Conservation (phyloP, 2,329 filamentous ascomycete genomes). For the Escovopsis sp. region DNA sequence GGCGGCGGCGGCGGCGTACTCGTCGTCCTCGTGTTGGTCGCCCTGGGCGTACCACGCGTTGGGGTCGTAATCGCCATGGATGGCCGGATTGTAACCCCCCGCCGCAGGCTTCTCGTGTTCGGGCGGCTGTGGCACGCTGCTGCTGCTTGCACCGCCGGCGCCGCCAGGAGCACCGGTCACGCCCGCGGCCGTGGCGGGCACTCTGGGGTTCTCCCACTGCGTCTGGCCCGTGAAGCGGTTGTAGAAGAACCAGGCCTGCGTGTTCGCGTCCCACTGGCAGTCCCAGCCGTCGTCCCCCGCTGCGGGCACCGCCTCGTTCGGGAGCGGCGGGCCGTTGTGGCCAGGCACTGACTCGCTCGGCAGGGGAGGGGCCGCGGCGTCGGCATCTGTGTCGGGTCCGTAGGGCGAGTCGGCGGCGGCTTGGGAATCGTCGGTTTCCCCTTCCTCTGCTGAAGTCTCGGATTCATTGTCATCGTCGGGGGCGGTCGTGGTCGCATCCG, state of each 20-base stretch:
- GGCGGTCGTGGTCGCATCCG: slow-evolving; percentile 1
- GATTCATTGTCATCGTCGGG: slow-evolving; percentile 3
- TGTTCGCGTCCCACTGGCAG: slow-evolving; percentile 56
- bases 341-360: slow-evolving; percentile 17
- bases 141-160: slow-evolving; percentile 7
- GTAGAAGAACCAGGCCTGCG: slow-evolving; percentile 66
- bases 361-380: slow-evolving; percentile 16
- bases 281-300: slow-evolving; percentile 68
- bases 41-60: slow-evolving; percentile 82
- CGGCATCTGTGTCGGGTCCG: slow-evolving; percentile 11
- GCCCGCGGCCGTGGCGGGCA: slow-evolving; percentile 33
- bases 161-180: slow-evolving; percentile 14
- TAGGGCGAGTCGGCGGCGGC: slow-evolving; percentile 4
- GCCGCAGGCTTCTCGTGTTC: slow-evolving; percentile 28
- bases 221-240: slow-evolving; percentile 62
- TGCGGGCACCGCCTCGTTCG: slow-evolving; percentile 28
- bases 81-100: slow-evolving; percentile 85
- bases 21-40: slow-evolving; percentile 22
- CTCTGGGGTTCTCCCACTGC: slow-evolving; percentile 79
- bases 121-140: slow-evolving; percentile 15
- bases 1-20: slow-evolving; percentile 14
- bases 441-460: slow-evolving; percentile 1
- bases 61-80: slow-evolving; percentile 93
- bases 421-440: slow-evolving; percentile 1
- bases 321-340: slow-evolving; percentile 23